phyloP scores from a whole-genome alignment of 768 basidiomycete genomes.

The Trametes sanguinea region DNA sequence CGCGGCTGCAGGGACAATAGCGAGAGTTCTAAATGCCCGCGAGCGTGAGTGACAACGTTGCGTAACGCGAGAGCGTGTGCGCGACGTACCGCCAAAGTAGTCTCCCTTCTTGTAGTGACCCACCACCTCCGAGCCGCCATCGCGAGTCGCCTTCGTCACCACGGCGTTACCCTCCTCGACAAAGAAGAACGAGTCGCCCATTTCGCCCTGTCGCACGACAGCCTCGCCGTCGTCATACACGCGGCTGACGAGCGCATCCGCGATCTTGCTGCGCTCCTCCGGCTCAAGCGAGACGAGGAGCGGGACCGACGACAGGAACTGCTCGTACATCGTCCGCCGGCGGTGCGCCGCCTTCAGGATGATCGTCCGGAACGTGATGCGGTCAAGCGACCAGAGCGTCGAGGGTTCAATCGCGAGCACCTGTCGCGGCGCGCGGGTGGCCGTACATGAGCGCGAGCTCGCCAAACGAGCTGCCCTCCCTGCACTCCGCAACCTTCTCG shows the following conservation, averaged over 20 bases:
- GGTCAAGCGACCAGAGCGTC: slow-evolving; percentile 93
- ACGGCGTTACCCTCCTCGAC: slow-evolving; percentile 92
- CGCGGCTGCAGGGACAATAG: slow-evolving; percentile 86
- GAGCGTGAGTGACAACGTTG: slow-evolving; percentile 4
- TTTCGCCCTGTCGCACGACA: slow-evolving; percentile 90
- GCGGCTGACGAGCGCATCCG: slow-evolving; percentile 87
- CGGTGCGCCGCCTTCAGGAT: slow-evolving; percentile 90
- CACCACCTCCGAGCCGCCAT: slow-evolving; percentile 62
- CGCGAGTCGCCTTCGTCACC: slow-evolving; percentile 73
- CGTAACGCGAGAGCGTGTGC: background rate
- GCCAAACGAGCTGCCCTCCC: slow-evolving; percentile 86
- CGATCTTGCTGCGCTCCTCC: slow-evolving; percentile 93
- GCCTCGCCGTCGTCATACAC: slow-evolving; percentile 82
- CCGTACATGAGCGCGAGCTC: slow-evolving; percentile 99
- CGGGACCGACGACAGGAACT: slow-evolving; percentile 89
- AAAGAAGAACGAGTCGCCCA: slow-evolving; percentile 97
- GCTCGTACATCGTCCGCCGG: slow-evolving; percentile 94
- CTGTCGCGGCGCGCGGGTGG: slow-evolving; percentile 91
- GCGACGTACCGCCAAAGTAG: slow-evolving; percentile 89
- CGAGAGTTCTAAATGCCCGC: slow-evolving; percentile 70
- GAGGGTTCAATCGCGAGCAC: slow-evolving; percentile 82
- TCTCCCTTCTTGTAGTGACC: slow-evolving; percentile 85
- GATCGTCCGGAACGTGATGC: slow-evolving; percentile 97
- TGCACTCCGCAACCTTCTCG: slow-evolving; percentile 82
- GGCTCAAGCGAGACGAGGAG: slow-evolving; percentile 84